These are phyloP conservation scores for Beauveria brongniartii DNA, from an alignment of 2,329 filamentous ascomycete species.

Conservation along the genomic window DNA sequence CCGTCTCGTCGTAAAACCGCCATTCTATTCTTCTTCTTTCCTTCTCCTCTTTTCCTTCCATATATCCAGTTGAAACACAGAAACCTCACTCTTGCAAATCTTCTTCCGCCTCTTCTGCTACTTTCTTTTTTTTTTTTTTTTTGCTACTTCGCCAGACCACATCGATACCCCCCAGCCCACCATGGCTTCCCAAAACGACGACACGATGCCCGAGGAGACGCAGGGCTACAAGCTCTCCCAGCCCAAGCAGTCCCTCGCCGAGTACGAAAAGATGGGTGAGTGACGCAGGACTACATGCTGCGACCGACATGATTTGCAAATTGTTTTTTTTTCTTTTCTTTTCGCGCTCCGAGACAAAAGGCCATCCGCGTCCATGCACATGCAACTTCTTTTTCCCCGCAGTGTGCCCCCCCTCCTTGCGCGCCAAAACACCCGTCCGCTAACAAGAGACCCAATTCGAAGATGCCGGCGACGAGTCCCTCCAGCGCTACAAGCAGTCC, in stretches of 20 bases:
- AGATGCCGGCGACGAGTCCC: conserved; percentile 77
- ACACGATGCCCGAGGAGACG: conserved; percentile 78
- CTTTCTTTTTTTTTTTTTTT: conserved; percentile 1
- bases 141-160: conserved; percentile 14
- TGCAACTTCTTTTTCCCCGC: background rate
- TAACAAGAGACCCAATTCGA: conserved; percentile 21
- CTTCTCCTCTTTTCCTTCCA: background rate
- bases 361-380: background rate
- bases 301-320: background rate
- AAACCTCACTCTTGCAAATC: background rate
- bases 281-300: background rate
- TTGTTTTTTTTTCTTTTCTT: background rate
- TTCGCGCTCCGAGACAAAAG: background rate
- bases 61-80: background rate
- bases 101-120: background rate
- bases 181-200: conserved; percentile 68
- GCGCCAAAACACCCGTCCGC: background rate
- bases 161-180: conserved; percentile 21
- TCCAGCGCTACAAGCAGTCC: conserved; percentile 96
- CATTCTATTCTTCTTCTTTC: conserved; percentile 11
- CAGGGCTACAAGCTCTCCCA: conserved; percentile 97
- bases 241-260: conserved; percentile 90
- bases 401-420: background rate
- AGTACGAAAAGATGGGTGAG: conserved; percentile 90
- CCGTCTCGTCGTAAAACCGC: conserved; percentile 19